Conservation (phyloP, 2,329 filamentous ascomycete species). For the Monosporascus sp. region DNA sequence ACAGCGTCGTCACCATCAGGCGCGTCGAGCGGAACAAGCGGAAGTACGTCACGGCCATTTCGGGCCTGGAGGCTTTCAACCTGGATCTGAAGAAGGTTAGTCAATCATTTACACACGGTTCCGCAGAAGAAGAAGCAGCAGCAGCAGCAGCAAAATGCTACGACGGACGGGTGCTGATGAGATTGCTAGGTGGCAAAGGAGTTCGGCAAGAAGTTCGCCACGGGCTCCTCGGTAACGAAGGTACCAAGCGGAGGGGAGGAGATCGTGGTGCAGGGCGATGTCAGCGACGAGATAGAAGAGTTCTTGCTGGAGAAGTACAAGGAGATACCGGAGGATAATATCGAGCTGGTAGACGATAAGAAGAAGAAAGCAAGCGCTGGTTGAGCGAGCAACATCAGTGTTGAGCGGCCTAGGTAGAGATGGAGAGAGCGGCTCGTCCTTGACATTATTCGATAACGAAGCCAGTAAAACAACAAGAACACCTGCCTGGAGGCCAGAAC, state of each 20-base stretch:
- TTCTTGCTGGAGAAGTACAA: constrained; percentile 86
- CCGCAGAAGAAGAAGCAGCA: too few species aligned
- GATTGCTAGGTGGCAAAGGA: constrained; percentile 66
- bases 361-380: constrained; percentile 57
- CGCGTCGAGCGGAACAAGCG: constrained; percentile 97
- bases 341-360: constrained; percentile 93
- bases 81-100: constrained; percentile 81
- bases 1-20: constrained; percentile 84
- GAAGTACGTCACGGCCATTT: constrained; percentile 92
- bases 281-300: constrained; percentile 90
- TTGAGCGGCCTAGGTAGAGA: not conserved
- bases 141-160: too few species aligned
- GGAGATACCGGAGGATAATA: constrained; percentile 89
- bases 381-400: not conserved
- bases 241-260: constrained; percentile 81
- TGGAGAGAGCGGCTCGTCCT: not conserved
- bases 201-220: constrained; percentile 97
- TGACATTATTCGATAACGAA: not conserved
- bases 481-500: not conserved
- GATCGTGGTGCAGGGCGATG: constrained; percentile 95
- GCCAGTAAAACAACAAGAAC: not conserved
- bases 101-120: not conserved
- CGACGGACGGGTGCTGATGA: too few species aligned
- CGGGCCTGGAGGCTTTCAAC: constrained; percentile 83
- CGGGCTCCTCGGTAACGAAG: constrained; percentile 88